A percentile compares a stretch with the other conserved stretches of the same genome.
phyloP scores from a whole-genome alignment of 2,329 filamentous ascomycete species.

The Pyricularia grisea region DNA sequence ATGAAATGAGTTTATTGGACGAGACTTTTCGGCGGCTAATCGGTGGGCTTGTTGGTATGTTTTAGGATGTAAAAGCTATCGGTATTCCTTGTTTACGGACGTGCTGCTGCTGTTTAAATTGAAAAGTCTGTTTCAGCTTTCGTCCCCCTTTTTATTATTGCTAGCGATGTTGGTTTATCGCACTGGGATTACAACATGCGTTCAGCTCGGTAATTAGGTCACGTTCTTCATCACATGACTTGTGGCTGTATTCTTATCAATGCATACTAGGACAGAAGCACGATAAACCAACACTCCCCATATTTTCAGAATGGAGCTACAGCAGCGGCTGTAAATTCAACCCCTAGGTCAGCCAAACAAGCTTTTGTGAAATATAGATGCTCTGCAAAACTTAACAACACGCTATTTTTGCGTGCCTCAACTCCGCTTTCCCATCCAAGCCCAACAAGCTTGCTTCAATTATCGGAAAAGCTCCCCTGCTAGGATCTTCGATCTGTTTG shows the following conservation, averaged over 20 bases:
- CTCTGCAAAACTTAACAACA: background rate
- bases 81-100: too few relatives aligned
- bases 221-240: background rate
- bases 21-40: too few relatives aligned
- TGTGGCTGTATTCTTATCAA: background rate
- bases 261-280: background rate
- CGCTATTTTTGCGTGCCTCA: background rate
- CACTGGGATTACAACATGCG: background rate
- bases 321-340: background rate
- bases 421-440: background rate
- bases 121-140: too few relatives aligned
- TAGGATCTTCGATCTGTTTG: background rate
- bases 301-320: background rate
- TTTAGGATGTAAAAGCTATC: too few relatives aligned
- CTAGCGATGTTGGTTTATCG: too few relatives aligned
- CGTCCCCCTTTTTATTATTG: too few relatives aligned
- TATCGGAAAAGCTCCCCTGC: background rate
- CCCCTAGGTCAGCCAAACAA: background rate
- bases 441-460: background rate
- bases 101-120: too few relatives aligned
- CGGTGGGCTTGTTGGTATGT: too few relatives aligned
- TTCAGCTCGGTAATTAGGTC: background rate
- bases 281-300: background rate
- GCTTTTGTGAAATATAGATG: background rate
- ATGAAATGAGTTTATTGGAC: too few relatives aligned